Conservation (phyloP, 139 green algal species). For the Zygnema circumcarinatum region DNA sequence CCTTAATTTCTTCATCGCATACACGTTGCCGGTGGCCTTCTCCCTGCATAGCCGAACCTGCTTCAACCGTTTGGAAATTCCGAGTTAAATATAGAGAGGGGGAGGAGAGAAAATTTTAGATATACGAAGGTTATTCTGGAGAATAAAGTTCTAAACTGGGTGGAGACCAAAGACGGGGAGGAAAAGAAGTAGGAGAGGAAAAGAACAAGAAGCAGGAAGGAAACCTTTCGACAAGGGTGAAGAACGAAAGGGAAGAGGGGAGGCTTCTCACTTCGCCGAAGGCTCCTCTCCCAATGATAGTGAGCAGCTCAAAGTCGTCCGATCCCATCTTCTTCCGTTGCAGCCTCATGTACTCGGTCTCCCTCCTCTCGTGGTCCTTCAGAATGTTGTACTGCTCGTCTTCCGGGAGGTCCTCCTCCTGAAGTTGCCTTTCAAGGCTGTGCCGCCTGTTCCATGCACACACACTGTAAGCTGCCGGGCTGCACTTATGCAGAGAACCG, state of each 20-base stretch:
- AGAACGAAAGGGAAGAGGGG: too few relatives aligned
- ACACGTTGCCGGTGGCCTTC: constrained; percentile 78
- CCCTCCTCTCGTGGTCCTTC: constrained; percentile 75
- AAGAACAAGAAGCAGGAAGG: too few relatives aligned
- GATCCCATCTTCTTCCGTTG: constrained; percentile 82
- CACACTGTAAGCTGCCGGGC: neutral
- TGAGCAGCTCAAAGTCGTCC: constrained; percentile 94
- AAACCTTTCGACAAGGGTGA: too few relatives aligned
- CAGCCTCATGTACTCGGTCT: constrained; percentile 81
- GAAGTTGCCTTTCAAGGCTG: constrained; percentile 77
- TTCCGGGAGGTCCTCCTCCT: constrained; percentile 68
- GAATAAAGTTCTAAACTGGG: too few relatives aligned
- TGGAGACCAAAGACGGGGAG: too few relatives aligned
- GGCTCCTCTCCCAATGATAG: constrained; percentile 93
- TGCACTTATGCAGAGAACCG: neutral
- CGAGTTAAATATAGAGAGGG: neutral
- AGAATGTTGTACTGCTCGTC: constrained; percentile 68
- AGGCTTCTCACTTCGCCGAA: constrained; percentile 89
- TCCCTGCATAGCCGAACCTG: constrained; percentile 88
- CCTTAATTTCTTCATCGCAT: constrained; percentile 97
- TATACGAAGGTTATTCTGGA: too few relatives aligned
- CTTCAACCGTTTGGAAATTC: too few relatives aligned
- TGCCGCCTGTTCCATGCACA: constrained; percentile 56
- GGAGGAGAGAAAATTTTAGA: neutral
- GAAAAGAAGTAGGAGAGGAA: too few relatives aligned